phyloP scores from a whole-genome alignment of 257 asterid genomes.

The Gentiana dahurica region DNA sequence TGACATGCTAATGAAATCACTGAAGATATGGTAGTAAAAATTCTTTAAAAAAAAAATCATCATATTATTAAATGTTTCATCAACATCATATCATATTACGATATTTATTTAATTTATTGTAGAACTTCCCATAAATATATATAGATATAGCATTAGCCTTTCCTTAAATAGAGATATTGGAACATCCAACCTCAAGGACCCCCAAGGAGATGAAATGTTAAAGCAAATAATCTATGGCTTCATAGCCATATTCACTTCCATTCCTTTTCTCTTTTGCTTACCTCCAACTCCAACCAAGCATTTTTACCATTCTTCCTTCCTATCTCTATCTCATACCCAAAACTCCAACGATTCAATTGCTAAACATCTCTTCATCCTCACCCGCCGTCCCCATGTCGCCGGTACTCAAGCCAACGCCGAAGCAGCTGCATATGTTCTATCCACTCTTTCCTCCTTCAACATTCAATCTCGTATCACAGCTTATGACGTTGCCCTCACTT shows the following conservation, averaged over 20 bases:
- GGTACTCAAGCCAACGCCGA: slow-evolving; percentile 72
- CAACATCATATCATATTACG: no score
- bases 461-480: slow-evolving; percentile 33
- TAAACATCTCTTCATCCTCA: slow-evolving; percentile 48
- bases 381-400: slow-evolving; percentile 72
- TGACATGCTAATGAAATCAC: no score
- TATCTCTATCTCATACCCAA: slow-evolving; percentile 34
- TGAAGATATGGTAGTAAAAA: no score
- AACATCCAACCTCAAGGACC: no score
- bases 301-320: slow-evolving; percentile 51
- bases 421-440: slow-evolving; percentile 64
- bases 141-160: no score
- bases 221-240: slow-evolving; percentile 21
- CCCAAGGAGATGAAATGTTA: slow-evolving; percentile 10
- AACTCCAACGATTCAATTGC: slow-evolving; percentile 53
- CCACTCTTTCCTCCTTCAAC: slow-evolving; percentile 46
- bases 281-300: slow-evolving; percentile 19
- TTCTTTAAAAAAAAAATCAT: no score
- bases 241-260: slow-evolving; percentile 27
- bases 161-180: no score
- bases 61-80: no score
- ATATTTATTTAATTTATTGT: no score
- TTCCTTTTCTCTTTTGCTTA: slow-evolving; percentile 16
- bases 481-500: slow-evolving; percentile 51
- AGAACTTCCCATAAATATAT: no score